Evolutionary conservation across 352 stramenopile species (phyloP), one percentile per base, ranked within the genome.

Genomic region (Phytophthora hibernalis): DNA sequence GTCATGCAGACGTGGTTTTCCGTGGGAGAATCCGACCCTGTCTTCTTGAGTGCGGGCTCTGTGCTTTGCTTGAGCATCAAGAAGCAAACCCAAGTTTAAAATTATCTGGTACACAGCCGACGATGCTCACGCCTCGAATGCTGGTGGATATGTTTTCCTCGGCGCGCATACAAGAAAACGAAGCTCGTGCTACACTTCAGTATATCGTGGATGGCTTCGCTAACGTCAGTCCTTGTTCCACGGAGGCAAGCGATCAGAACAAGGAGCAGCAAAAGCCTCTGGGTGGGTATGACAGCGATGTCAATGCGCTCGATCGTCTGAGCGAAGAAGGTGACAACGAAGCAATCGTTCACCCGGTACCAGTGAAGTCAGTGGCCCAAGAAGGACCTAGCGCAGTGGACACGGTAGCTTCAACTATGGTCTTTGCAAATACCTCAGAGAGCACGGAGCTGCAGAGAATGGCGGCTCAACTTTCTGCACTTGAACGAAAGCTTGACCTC

Each of bases 121-220:
- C n/a, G 13, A 44, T 31, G 7, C 22, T 77, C 12, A 78, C 65
- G 1, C 35, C 70, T 16, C 28, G 31, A 16, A 45, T 26, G 15
- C 16, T 79, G 5, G 49, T 68, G 38, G 54, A 67, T 18, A 54
- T 72, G 55, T 79, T 76, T 47, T 51, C 52, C 22, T 38, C 22
- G 0, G 66, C 70, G 3, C 33, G 54, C 3, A 42, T 79, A 5
- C 60, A 72, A 15, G 67, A 74, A 47, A 16, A 8, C 28, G 71
- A 76, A 61, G 67, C 68, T n/a, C 31, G n/a, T 7, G 40, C 55
- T 16, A 72, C 68, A 18, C 67, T 79, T 18, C 40, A 74, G 50
- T 45, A 76, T 43, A 57, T 79, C 12, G 15, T 64, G 22, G 40
- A 54, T 33, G 54, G 63, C 0, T 40, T 76, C 38, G 47, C 18